These are phyloP conservation scores for Pilobolus umbonatus DNA, from an alignment of 192 early-diverging fungal species.

Conservation along the genomic window DNA sequence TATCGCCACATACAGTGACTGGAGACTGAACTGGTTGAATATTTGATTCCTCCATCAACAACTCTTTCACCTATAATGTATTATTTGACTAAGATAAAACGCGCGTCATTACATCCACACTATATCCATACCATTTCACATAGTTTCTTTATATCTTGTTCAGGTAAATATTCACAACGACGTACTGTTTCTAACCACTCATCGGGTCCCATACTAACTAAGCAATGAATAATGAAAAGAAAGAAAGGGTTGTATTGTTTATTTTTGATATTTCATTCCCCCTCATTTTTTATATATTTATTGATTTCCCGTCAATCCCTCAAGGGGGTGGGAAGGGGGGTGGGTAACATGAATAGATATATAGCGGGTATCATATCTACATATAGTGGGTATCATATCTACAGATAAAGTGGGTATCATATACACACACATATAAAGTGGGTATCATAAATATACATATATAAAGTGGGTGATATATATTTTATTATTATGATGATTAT, in stretches of 20 bases:
- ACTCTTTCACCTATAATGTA: conserved; percentile 77
- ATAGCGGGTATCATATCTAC: no score
- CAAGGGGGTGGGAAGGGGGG: no score
- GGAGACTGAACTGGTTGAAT: conserved; percentile 95
- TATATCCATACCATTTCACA: conserved; percentile 81
- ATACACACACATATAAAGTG: no score
- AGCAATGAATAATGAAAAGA: not conserved
- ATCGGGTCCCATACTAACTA: conserved; percentile 63
- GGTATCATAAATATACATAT: no score
- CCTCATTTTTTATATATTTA: no score
- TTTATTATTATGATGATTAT: no score
- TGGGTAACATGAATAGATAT: no score
- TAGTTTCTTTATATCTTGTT: conserved; percentile 94
- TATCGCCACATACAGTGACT: conserved; percentile 97
- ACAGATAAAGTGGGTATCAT: no score
- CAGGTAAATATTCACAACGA: conserved; percentile 90
- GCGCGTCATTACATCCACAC: not conserved
- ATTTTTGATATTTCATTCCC: no score
- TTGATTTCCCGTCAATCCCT: no score
- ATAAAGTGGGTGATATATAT: no score
- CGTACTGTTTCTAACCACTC: conserved; percentile 94
- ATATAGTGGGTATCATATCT: no score
- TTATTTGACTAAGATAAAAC: not conserved
- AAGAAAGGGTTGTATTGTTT: not conserved
- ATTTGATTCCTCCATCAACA: conserved; percentile 98